These are phyloP conservation scores for Lodderomyces oxycetoniae DNA, from an alignment of 1,139 yeast species.

Conservation along the genomic window DNA sequence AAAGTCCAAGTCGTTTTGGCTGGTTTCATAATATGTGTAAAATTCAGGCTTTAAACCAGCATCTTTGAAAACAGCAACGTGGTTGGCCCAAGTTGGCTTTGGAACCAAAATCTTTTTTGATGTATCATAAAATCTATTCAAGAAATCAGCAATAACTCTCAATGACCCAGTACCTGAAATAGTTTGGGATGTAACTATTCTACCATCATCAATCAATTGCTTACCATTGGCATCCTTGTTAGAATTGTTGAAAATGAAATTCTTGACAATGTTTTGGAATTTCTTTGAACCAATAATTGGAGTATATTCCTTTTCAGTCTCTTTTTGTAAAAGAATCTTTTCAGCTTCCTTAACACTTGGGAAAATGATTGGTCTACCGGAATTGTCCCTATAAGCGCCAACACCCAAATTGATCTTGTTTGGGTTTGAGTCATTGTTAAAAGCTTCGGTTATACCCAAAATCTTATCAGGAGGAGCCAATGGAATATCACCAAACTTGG, in stretches of 20 bases:
- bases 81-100: constrained; percentile 76
- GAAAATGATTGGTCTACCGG: constrained; percentile 46
- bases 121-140: constrained; percentile 44
- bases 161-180: constrained; percentile 59
- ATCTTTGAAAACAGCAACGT: constrained; percentile 52
- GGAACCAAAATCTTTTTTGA: constrained; percentile 52
- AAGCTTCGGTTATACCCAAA: constrained; percentile 60
- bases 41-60: constrained; percentile 43
- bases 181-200: constrained; percentile 55
- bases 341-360: constrained; percentile 48
- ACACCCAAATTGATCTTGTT: constrained; percentile 47
- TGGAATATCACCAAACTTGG: constrained; percentile 43
- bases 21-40: constrained; percentile 51
- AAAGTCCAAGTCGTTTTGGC: constrained; percentile 50
- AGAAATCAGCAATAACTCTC: constrained; percentile 52
- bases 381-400: constrained; percentile 47
- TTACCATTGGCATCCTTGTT: constrained; percentile 46
- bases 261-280: constrained; percentile 45
- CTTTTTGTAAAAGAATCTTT: constrained; percentile 33
- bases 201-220: constrained; percentile 41
- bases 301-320: constrained; percentile 54
- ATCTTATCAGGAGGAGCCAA: constrained; percentile 74
- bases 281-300: constrained; percentile 50
- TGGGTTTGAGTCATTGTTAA: constrained; percentile 35
- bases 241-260: constrained; percentile 48